Evolutionary conservation across 2,329 filamentous ascomycete genomes (phyloP).

Genomic region (Uncinocarpus reesii): DNA sequence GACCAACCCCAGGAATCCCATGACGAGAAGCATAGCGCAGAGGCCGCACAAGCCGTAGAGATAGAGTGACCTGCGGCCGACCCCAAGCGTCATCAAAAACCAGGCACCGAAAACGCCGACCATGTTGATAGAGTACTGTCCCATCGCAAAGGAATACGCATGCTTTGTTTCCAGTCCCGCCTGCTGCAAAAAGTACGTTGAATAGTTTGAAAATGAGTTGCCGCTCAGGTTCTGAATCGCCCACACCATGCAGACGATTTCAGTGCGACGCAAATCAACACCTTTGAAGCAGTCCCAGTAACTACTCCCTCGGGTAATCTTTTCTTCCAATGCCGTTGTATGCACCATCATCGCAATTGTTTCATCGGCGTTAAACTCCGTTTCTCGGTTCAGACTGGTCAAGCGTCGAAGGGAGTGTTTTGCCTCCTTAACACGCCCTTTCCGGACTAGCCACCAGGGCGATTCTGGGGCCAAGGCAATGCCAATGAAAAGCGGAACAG

Average conservation of each 20-base stretch:
- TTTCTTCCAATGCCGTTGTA: constrained; percentile 68
- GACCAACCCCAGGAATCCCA: constrained; percentile 73
- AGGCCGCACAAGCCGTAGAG: constrained; percentile 64
- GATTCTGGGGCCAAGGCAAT: constrained; percentile 43
- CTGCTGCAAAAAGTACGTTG: constrained; percentile 50
- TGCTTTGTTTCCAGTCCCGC: constrained; percentile 43
- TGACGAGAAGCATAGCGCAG: constrained; percentile 65
- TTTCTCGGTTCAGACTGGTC: constrained; percentile 43
- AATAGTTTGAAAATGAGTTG: constrained; percentile 55
- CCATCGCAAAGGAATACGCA: constrained; percentile 49
- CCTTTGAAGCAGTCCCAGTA: constrained; percentile 81
- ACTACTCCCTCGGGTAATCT: constrained; percentile 60
- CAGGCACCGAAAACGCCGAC: constrained; percentile 71
- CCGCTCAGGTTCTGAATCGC: constrained; percentile 55
- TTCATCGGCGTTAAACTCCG: constrained; percentile 69
- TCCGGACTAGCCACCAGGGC: constrained; percentile 44
- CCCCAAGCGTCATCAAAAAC: constrained; percentile 63
- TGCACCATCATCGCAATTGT: constrained; percentile 88
- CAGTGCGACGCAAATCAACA: constrained; percentile 65
- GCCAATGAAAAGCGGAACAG: constrained; percentile 40
- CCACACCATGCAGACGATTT: constrained; percentile 58
- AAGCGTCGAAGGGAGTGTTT: constrained; percentile 37
- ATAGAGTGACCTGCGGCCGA: constrained; percentile 68
- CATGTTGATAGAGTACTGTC: constrained; percentile 59
- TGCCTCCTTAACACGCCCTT: constrained; percentile 38